Percentiles rank a stretch among this genome's conserved stretches.
These are phyloP conservation scores for Sporothrix pseudoabietina DNA, from an alignment of 2,329 filamentous ascomycete species.

Conservation along the genomic window DNA sequence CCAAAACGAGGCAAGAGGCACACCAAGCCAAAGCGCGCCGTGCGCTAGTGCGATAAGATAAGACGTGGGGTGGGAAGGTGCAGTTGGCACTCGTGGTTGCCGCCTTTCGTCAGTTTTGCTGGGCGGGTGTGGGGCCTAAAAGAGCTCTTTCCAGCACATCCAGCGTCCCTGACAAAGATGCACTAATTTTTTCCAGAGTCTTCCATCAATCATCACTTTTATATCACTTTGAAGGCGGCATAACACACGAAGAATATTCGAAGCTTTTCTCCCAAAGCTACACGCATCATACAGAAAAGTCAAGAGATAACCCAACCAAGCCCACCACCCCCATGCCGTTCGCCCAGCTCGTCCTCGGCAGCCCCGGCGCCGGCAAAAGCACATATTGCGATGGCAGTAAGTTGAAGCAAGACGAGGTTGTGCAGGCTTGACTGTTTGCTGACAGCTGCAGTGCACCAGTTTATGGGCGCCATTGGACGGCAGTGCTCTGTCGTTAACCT, in stretches of 20 bases:
- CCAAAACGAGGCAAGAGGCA: conserved; percentile 9
- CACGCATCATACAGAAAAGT: too few species aligned
- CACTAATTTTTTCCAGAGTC: conserved; percentile 7
- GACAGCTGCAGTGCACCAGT: conserved; percentile 73
- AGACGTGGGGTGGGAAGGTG: conserved; percentile 26
- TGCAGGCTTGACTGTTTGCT: neutral
- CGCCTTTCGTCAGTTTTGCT: neutral
- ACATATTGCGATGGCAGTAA: conserved; percentile 95
- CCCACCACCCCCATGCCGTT: conserved; percentile 54
- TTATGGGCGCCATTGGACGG: conserved; percentile 91
- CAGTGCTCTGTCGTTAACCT: conserved; percentile 96
- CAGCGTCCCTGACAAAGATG: conserved; percentile 7
- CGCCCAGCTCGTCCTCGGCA: conserved; percentile 84
- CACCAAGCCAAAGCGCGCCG: neutral
- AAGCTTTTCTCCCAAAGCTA: neutral
- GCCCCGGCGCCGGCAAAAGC: conserved; percentile 92
- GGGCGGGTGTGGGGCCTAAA: conserved; percentile 12
- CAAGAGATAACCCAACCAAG: too few species aligned
- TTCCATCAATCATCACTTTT: neutral
- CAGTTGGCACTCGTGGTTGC: neutral
- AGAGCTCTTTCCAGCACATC: conserved; percentile 17
- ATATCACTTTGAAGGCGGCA: neutral
- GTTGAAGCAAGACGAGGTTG: neutral
- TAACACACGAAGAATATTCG: neutral
- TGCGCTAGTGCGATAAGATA: conserved; percentile 35